A percentile compares a stretch with the other conserved stretches of the same genome.
phyloP scores from a whole-genome alignment of 371 early-diverging fungal genomes.

The Mucor plumbeus region DNA sequence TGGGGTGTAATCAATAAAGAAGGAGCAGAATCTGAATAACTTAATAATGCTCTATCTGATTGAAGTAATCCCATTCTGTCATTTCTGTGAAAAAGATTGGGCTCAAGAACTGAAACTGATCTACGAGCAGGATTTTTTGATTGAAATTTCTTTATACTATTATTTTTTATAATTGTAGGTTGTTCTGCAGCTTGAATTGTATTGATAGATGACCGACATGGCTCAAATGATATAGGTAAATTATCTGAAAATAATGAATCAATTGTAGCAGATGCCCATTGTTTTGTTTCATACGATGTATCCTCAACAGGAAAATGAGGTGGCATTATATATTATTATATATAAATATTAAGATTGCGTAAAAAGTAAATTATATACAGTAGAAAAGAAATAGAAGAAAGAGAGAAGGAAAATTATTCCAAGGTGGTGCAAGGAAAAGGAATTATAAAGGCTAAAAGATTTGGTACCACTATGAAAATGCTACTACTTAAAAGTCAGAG shows the following conservation, averaged over 20 bases:
- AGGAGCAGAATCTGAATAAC: constrained; percentile 21
- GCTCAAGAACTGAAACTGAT: constrained; percentile 17
- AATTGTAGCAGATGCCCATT: constrained; percentile 30
- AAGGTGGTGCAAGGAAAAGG: neutral
- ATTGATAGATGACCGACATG: neutral
- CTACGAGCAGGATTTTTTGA: constrained; percentile 16
- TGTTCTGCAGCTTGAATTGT: neutral
- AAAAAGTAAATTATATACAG: neutral
- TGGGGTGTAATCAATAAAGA: constrained; percentile 13
- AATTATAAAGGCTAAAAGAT: constrained; percentile 2
- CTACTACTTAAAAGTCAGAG: constrained; percentile 41
- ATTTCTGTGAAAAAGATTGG: constrained; percentile 3
- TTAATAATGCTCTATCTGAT: neutral
- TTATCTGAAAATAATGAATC: constrained; percentile 28
- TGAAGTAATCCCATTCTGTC: neutral
- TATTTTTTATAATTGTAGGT: neutral
- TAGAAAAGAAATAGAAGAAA: constrained; percentile 6
- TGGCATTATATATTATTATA: constrained; percentile 16
- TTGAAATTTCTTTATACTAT: neutral
- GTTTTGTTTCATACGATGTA: constrained; percentile 21
- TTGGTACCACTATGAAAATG: neutral
- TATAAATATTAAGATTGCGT: constrained; percentile 1
- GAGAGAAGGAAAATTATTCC: neutral
- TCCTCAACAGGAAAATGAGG: constrained; percentile 22
- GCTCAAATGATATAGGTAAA: constrained; percentile 30